Conservation (phyloP, 108 stramenopile genomes). For the Seminavis robusta region DNA sequence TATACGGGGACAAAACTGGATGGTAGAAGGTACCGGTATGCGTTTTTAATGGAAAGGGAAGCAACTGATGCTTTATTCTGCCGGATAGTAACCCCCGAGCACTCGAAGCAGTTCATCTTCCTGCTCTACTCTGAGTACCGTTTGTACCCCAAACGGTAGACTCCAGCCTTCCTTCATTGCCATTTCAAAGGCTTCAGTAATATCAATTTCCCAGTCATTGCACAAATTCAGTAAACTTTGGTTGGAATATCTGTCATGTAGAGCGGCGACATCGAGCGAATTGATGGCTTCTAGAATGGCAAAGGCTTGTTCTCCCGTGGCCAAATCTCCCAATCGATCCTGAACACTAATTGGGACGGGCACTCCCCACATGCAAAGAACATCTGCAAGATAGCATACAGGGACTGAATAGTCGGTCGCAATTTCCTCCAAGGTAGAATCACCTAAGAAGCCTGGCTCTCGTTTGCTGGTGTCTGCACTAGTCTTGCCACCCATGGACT, state of each 20-base stretch:
- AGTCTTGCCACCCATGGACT: conserved; percentile 60
- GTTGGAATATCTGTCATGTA: conserved; percentile 79
- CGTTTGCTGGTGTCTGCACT: conserved; percentile 17
- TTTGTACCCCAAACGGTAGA: conserved; percentile 83
- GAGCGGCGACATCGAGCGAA: conserved; percentile 63
- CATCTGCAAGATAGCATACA: conserved; percentile 81
- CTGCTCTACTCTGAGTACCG: conserved; percentile 75
- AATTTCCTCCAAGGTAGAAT: conserved; percentile 74
- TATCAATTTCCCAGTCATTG: conserved; percentile 67
- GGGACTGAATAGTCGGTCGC: conserved; percentile 73
- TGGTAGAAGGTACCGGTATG: too few species aligned
- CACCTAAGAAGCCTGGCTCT: conserved; percentile 78
- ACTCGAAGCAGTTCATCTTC: conserved; percentile 69
- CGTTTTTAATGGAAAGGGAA: too few species aligned
- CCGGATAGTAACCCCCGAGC: too few species aligned
- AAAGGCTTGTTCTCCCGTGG: conserved; percentile 89
- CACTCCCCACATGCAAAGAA: conserved; percentile 76
- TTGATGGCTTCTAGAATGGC: conserved; percentile 83
- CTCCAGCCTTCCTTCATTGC: conserved; percentile 80
- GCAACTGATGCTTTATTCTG: too few species aligned
- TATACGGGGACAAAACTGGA: too few species aligned
- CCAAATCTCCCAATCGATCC: conserved; percentile 76
- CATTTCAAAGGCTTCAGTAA: conserved; percentile 75
- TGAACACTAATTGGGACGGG: conserved; percentile 67
- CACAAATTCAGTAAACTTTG: conserved; percentile 57